These are phyloP conservation scores for Yarrowia osloensis DNA, from an alignment of 805 yeast species.

Conservation along the genomic window DNA sequence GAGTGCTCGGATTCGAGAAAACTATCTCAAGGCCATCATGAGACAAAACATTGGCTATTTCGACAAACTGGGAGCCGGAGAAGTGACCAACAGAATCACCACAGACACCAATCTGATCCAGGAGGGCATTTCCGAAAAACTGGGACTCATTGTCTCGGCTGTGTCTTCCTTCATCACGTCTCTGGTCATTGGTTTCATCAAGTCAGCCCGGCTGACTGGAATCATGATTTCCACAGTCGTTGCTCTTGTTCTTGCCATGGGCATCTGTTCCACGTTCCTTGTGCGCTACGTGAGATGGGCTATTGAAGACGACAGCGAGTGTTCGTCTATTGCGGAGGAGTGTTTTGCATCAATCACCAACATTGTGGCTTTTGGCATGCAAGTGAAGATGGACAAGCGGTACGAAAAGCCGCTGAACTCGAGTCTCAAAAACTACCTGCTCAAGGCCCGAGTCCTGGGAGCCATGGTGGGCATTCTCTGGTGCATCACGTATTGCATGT, in stretches of 20 bases:
- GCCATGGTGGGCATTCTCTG: constrained; percentile 45
- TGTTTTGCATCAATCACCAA: constrained; percentile 46
- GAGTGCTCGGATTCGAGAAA: constrained; percentile 46
- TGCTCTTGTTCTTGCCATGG: constrained; percentile 41
- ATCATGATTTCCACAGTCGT: constrained; percentile 43
- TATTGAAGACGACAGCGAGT: constrained; percentile 38
- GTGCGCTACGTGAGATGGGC: constrained; percentile 37
- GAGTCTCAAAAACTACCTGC: constrained; percentile 37
- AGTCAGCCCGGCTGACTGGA: constrained; percentile 44
- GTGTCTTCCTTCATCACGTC: constrained; percentile 46
- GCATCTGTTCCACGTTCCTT: constrained; percentile 41
- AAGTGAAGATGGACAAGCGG: constrained; percentile 41
- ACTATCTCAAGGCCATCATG: constrained; percentile 43
- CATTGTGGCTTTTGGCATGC: constrained; percentile 48
- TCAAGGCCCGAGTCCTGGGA: constrained; percentile 40
- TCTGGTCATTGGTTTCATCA: constrained; percentile 43
- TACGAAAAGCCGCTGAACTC: constrained; percentile 40
- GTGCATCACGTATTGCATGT: constrained; percentile 43
- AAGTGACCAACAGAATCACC: constrained; percentile 49
- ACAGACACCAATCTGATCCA: constrained; percentile 47
- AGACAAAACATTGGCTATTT: constrained; percentile 48
- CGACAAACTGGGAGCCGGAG: constrained; percentile 48
- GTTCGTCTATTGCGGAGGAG: constrained; percentile 49
- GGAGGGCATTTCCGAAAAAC: constrained; percentile 48
- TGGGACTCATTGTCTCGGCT: constrained; percentile 45